phyloP scores from a whole-genome alignment of 2,329 filamentous ascomycete genomes.

The Ophiostoma novo-ulmi region DNA sequence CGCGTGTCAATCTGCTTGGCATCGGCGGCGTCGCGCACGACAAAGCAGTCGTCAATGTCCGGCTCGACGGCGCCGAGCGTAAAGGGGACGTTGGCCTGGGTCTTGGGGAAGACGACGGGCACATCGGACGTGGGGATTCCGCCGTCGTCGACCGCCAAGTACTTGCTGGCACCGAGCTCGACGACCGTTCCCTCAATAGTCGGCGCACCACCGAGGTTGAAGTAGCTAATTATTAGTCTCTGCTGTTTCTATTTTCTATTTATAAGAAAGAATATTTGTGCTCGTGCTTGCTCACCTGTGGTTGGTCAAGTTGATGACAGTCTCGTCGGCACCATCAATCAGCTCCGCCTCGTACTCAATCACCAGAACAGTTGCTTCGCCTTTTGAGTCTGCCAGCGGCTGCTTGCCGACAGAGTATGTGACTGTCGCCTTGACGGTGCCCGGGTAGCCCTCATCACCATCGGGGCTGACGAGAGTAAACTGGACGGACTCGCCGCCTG shows the following conservation, averaged over 20 bases:
- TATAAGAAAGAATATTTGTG: too few relatives aligned
- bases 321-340: slow-evolving; percentile 76
- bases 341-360: slow-evolving; percentile 89
- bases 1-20: slow-evolving; percentile 63
- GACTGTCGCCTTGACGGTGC: slow-evolving; percentile 70
- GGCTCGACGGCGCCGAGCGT: slow-evolving; percentile 65
- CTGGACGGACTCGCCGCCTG: slow-evolving; percentile 61
- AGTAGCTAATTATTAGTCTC: slow-evolving; percentile 45
- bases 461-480: slow-evolving; percentile 67
- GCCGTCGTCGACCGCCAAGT: slow-evolving; percentile 67
- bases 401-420: slow-evolving; percentile 74
- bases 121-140: slow-evolving; percentile 69
- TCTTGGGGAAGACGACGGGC: slow-evolving; percentile 53
- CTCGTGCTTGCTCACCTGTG: slow-evolving; percentile 42
- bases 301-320: slow-evolving; percentile 88
- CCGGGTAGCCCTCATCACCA: slow-evolving; percentile 86
- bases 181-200: slow-evolving; percentile 56
- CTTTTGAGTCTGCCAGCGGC: slow-evolving; percentile 46
- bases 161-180: slow-evolving; percentile 58
- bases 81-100: slow-evolving; percentile 64
- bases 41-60: slow-evolving; percentile 85
- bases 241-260: too few relatives aligned
- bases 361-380: slow-evolving; percentile 63
- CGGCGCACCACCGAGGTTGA: slow-evolving; percentile 51
- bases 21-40: slow-evolving; percentile 47